Evolutionary conservation across 305 asterid genomes (phyloP), one percentile per base, ranked within the genome.

Genomic region (Salvia sclarea): DNA sequence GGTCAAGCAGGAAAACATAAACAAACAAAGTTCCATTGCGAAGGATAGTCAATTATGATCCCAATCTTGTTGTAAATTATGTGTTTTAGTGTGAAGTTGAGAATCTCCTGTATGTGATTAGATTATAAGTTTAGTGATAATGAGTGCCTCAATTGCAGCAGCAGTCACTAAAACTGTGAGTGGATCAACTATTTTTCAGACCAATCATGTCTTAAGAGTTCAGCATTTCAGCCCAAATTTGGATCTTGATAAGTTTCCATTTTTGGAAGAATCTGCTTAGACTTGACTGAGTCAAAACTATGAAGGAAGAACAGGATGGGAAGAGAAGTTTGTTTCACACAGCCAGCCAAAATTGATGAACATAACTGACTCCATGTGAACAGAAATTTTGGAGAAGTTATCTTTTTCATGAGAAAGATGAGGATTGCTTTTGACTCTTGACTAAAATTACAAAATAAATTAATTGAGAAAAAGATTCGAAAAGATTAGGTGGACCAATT

Each of bases 291-390:
- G 66, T 56, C 64, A 40, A 18, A 17, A 50, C 13, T 41, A 20
- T 38, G 61, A 47, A 33, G 45, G 37, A 33, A 21, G 60, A 21
- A 18, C 18, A 55, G 9, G 54, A 20, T n/a, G 37, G 58, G 18
- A 35, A 45, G 66, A 6, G 8, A 31, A 20, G 10, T 9, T 54
- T 11, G 21, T 33, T 30, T 59, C 58, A 20, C 43, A 8, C 67
- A 37, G 68, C 73, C 73, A 24, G 58, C 63, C 73, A 73, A 37
- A 48, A 8, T 66, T 66, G 65, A 66, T 40, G 43, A 24, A 16
- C 25, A 24, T 6, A 5, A 13, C 41, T 70, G 14, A 24, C 44
- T 53, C 14, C 55, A 61, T 53, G 66, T 41, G 70, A 67, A 61
- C 53, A 35, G 56, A 28, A 17, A 31, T 35, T 35, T 47, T 16